phyloP scores from a whole-genome alignment of 2,329 filamentous ascomycete genomes.

The Scleromitrula shiraiana region DNA sequence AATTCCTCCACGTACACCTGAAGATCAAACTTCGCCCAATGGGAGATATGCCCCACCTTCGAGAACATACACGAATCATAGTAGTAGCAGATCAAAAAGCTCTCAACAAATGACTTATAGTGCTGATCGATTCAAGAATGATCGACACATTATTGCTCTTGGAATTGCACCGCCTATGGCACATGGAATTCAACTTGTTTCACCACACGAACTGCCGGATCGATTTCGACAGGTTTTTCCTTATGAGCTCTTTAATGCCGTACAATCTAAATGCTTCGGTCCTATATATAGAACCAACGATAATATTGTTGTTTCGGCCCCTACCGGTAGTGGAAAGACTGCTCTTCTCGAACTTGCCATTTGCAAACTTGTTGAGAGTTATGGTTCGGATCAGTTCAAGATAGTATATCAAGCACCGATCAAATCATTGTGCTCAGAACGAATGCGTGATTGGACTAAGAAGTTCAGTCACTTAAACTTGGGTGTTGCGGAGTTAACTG shows the following conservation, averaged over 20 bases:
- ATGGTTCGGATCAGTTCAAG: conserved; percentile 59
- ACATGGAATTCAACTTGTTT: conserved; percentile 50
- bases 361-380: conserved; percentile 55
- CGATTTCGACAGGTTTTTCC: conserved; percentile 62
- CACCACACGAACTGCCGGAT: conserved; percentile 56
- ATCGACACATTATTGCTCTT: conserved; percentile 14
- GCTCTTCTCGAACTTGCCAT: conserved; percentile 75
- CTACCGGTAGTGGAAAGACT: conserved; percentile 82
- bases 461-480: conserved; percentile 65
- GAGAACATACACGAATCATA: neutral
- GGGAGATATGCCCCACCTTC: neutral
- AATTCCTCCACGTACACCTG: conserved; percentile 3
- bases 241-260: conserved; percentile 69
- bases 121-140: neutral
- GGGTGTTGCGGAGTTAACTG: conserved; percentile 69
- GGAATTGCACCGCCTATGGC: conserved; percentile 26
- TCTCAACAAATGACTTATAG: neutral
- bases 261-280: conserved; percentile 73
- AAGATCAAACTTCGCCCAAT: neutral
- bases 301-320: conserved; percentile 73
- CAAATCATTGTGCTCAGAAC: conserved; percentile 73
- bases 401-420: conserved; percentile 80
- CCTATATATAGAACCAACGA: conserved; percentile 58
- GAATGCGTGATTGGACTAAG: conserved; percentile 66
- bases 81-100: neutral